Percentiles rank a stretch among this genome's conserved stretches.
Conservation (phyloP, 495 filamentous ascomycete genomes). For the Aspergillus sparsus region DNA sequence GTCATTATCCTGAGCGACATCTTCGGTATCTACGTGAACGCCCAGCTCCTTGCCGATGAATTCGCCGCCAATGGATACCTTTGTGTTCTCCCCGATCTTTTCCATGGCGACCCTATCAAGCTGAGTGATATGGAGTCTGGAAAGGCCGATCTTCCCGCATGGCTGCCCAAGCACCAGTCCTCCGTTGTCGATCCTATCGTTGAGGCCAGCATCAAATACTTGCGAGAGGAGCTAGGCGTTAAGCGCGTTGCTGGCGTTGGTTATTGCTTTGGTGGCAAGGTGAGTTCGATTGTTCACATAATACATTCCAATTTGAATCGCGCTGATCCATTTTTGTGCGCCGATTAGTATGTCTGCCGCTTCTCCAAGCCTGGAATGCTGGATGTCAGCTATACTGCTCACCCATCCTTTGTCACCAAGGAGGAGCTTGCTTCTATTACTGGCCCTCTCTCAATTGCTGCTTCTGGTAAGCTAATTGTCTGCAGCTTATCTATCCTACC, state of each 20-base stretch:
- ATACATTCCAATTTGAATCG: conserved; percentile 5
- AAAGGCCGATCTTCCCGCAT: conserved; percentile 60
- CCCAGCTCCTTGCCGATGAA: conserved; percentile 80
- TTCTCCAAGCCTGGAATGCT: conserved; percentile 49
- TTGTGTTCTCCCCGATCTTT: conserved; percentile 73
- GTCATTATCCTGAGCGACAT: conserved; percentile 61
- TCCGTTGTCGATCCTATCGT: conserved; percentile 66
- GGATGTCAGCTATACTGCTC: conserved; percentile 71
- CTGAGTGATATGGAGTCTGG: conserved; percentile 54
- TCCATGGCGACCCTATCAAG: conserved; percentile 67
- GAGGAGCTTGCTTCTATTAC: conserved; percentile 72
- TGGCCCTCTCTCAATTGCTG: conserved; percentile 73
- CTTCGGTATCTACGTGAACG: conserved; percentile 73
- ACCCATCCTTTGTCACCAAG: conserved; percentile 75
- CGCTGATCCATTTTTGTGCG: neutral
- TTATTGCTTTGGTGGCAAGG: conserved; percentile 52
- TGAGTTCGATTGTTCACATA: conserved; percentile 21
- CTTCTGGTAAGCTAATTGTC: conserved; percentile 55
- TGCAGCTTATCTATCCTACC: neutral
- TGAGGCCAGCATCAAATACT: conserved; percentile 56
- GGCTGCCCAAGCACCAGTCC: conserved; percentile 60
- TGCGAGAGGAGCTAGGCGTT: conserved; percentile 57
- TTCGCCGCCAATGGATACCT: conserved; percentile 81
- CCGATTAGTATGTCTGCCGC: conserved; percentile 43
- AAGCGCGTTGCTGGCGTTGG: conserved; percentile 66